Evolutionary conservation across 2,329 filamentous ascomycete species (phyloP), one percentile per base, ranked within the genome.

Genomic region (Neobulgaria alba): DNA sequence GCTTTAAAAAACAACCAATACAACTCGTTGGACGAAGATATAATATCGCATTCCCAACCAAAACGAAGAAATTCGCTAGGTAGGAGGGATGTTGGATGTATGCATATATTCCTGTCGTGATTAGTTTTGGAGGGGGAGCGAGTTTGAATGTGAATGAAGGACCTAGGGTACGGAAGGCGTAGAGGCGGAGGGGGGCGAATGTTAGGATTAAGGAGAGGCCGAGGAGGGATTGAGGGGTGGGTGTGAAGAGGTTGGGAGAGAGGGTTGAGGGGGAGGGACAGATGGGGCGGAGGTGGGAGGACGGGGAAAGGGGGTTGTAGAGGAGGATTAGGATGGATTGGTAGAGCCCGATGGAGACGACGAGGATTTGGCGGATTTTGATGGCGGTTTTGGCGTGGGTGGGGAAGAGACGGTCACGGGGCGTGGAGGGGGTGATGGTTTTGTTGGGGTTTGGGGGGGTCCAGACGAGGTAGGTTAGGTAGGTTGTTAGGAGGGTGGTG

Each of bases 51-150:
- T 62, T 60, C 31, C 45, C 53, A 1, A 59, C 10, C 1, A 62
- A 38, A 0, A 73, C 47, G 3, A 66, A 20, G 0, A 61, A 8
- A 2, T 67, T 33, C 0, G 67, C 71, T 0, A 65, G 68, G 64
- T 96, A 96, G 45, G 82, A 83, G 9, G 90, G 90, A 63, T 96
- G 90, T 17, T 92, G 71, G 36, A 90, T 66, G 36, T 73, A 63
- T 3, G 68, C 67, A 61, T 95, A 96, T 18, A 95, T 66, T 0
- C 90, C 90, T 19, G 68, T 68, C 0, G 82, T 93, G 2, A 95
- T 83, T 15, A 96, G 72, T 34, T 70, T 71, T 61, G 95, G 62
- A 1, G 73, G 73, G 38, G 60, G 51, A 1, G 65, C 57, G 2
- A 77, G 63, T 2, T 63, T 60, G 48, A 74, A 77, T 0, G 72